phyloP scores from a whole-genome alignment of 441 rosid genomes.

The Erodium texanum region DNA sequence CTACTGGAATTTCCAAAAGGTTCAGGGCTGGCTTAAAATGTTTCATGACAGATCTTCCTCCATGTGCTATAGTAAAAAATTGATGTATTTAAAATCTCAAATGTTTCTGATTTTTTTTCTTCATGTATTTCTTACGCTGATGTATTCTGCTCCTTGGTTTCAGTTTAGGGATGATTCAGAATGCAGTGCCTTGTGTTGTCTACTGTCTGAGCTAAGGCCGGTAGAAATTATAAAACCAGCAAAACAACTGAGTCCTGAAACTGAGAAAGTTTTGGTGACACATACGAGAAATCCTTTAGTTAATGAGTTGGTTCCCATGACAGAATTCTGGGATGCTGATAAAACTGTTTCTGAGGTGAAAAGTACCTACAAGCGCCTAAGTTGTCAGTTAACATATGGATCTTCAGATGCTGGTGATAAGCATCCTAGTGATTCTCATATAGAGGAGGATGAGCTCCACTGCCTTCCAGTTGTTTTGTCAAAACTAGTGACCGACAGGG shows the following conservation, averaged over 20 bases:
- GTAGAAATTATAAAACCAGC: slow-evolving; percentile 92
- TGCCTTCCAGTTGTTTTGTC: slow-evolving; percentile 54
- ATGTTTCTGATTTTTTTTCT: background rate
- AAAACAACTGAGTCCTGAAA: slow-evolving; percentile 54
- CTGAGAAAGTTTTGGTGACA: slow-evolving; percentile 67
- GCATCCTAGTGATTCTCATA: slow-evolving; percentile 20
- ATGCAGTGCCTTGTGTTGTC: slow-evolving; percentile 65
- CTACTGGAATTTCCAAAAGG: slow-evolving; percentile 1
- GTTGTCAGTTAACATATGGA: slow-evolving; percentile 34
- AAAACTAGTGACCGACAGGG: slow-evolving; percentile 47
- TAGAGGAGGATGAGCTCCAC: slow-evolving; percentile 26
- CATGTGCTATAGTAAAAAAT: slow-evolving; percentile 1
- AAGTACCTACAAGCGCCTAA: slow-evolving; percentile 36
- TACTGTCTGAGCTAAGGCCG: slow-evolving; percentile 82
- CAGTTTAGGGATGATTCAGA: slow-evolving; percentile 83
- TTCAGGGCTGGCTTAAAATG: background rate
- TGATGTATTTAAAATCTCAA: background rate
- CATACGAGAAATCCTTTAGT: slow-evolving; percentile 83
- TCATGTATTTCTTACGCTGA: slow-evolving; percentile 1
- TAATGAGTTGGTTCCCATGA: slow-evolving; percentile 61
- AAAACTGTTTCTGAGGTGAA: slow-evolving; percentile 63
- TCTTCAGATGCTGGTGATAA: slow-evolving; percentile 26
- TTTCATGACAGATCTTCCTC: background rate
- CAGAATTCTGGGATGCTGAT: slow-evolving; percentile 92
- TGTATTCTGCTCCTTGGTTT: slow-evolving; percentile 12